Conservation (phyloP, 495 filamentous ascomycete species). For the Annulohypoxylon nitens region DNA sequence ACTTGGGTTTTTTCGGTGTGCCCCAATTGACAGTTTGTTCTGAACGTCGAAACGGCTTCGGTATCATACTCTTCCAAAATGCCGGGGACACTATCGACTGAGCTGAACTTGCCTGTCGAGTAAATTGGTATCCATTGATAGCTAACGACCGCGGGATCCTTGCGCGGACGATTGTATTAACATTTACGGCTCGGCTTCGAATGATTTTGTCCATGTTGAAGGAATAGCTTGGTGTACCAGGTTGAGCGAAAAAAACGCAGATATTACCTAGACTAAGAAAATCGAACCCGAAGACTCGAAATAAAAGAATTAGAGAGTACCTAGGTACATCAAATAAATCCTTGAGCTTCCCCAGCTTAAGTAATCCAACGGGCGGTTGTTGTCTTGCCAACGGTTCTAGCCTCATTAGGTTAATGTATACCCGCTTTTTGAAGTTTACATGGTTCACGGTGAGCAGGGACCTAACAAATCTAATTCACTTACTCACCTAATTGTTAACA, state of each 20-base stretch:
- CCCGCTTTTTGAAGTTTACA: conserved; percentile 5
- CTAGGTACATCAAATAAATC: neutral
- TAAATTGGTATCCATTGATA: conserved; percentile 20
- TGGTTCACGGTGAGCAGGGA: neutral
- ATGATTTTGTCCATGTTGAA: conserved; percentile 42
- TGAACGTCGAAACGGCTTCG: conserved; percentile 58
- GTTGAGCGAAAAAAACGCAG: neutral
- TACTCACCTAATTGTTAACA: neutral
- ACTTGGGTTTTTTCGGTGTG: conserved; percentile 54
- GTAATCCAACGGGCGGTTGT: neutral
- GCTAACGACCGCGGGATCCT: neutral
- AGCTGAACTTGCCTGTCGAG: conserved; percentile 47
- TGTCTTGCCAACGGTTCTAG: conserved; percentile 2
- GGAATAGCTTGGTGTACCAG: neutral
- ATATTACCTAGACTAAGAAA: conserved; percentile 1
- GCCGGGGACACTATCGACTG: conserved; percentile 73
- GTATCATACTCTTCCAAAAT: conserved; percentile 78
- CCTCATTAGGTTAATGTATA: neutral
- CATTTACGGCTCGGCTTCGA: conserved; percentile 28
- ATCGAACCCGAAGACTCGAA: neutral
- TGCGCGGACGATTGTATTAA: conserved; percentile 15
- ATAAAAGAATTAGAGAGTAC: neutral
- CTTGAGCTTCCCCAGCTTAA: neutral
- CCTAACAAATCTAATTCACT: neutral
- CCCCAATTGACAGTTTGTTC: conserved; percentile 37